Evolutionary conservation across 257 asterid genomes (phyloP), one percentile per base, ranked within the genome.

Genomic region (Solanum acaule): DNA sequence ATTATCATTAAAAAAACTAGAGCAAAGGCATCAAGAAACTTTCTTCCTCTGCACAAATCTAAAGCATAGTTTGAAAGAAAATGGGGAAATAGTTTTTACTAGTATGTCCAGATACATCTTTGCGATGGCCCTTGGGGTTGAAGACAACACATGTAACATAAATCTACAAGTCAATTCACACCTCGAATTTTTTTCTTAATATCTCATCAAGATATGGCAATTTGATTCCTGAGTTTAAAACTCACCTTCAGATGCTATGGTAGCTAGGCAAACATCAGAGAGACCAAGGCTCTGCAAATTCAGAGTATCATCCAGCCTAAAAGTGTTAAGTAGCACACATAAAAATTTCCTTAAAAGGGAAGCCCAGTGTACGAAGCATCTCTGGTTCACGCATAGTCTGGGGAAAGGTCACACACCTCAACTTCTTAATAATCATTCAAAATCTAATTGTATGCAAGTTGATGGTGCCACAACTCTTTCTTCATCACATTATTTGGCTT

Each of bases 231-330:
- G 44, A 8, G 67, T 44, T 44, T 27, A 37, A 46, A 29, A 81
- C 93, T 87, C 89, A 95, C 99, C 96, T 94, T 93, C 96, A 89
- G 94, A 95, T 88, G 99, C 98, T 90, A 97, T 94, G 85, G 96
- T 92, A 83, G 98, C 98, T 86, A 97, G 96, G 88, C 93, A 91
- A 86, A 92, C 94, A 88, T 95, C 98, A 29, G 99, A 97, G 86
- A 97, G 95, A 71, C 99, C 98, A 16, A 97, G 92, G 15, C 85
- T 93, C 92, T 92, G 93, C 90, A 96, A 93, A 91, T 93, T 95
- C 92, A 92, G 79, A 2, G 98, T 91, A 85, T 95, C 97, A 88
- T 97, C 98, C 76, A 96, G 86, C 87, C 99, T 96, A 84, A 38
- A 84, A 86, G 76, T 34, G 93, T 94, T 91, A 93, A 94, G 96